phyloP scores from a whole-genome alignment of 2,329 filamentous ascomycete genomes.

The Byssoonygena ceratinophila region DNA sequence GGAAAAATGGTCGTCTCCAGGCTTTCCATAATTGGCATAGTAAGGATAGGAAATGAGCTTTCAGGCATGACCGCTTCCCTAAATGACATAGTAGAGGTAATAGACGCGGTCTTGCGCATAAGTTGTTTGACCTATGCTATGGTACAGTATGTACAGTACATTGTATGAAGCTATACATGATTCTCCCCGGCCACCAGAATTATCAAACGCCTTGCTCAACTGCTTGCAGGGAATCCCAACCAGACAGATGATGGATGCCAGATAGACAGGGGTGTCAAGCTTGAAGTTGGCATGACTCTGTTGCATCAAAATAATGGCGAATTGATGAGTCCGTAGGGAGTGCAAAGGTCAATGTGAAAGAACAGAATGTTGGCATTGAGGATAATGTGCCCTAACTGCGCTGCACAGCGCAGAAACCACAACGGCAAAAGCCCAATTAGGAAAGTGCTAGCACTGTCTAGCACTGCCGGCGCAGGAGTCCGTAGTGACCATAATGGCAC shows the following conservation, averaged over 20 bases:
- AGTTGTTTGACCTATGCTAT: no score
- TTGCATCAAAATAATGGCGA: no score
- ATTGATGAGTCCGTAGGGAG: no score
- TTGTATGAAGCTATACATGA: no score
- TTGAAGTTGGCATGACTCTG: no score
- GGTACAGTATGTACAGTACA: no score
- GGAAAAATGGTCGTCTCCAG: neutral
- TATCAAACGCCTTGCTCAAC: no score
- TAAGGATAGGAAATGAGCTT: neutral
- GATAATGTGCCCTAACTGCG: slow-evolving; percentile 1
- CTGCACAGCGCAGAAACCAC: slow-evolving; percentile 9
- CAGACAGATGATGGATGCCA: neutral
- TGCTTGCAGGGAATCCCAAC: no score
- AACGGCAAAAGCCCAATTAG: slow-evolving; percentile 5
- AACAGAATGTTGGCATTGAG: neutral
- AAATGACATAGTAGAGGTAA: neutral
- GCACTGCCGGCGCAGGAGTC: neutral
- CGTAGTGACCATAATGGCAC: slow-evolving; percentile 13
- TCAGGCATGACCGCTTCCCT: neutral
- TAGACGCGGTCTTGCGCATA: no score
- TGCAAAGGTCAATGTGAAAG: neutral
- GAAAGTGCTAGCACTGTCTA: neutral
- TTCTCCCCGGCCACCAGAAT: no score
- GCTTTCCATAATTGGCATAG: neutral
- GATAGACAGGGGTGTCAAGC: no score